Conservation (phyloP, 495 filamentous ascomycete genomes). For the Cairneyella variabilis region DNA sequence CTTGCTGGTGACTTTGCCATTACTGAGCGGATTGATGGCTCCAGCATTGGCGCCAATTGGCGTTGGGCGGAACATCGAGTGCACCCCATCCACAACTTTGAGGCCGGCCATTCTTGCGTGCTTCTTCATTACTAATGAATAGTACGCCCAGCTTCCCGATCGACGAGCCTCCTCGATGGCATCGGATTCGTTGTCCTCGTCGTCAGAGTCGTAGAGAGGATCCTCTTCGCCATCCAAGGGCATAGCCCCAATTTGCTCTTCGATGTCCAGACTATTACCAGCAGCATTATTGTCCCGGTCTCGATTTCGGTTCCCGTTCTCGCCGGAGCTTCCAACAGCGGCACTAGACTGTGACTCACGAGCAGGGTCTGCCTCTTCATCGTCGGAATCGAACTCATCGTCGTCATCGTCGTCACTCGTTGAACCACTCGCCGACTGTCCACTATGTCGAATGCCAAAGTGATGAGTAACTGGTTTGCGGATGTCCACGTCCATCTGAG, state of each 20-base stretch:
- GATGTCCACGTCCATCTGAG: conserved; percentile 97
- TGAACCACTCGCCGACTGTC: conserved; percentile 66
- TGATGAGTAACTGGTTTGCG: conserved; percentile 81
- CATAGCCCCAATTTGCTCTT: conserved; percentile 66
- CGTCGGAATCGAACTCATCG: conserved; percentile 46
- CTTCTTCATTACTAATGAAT: conserved; percentile 48
- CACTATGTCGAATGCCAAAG: conserved; percentile 83
- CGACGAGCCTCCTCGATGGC: conserved; percentile 67
- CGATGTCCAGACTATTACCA: conserved; percentile 62
- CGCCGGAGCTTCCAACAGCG: too few species aligned
- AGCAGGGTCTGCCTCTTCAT: conserved; percentile 8
- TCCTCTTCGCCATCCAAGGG: conserved; percentile 64
- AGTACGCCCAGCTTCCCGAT: conserved; percentile 69
- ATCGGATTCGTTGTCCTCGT: conserved; percentile 65
- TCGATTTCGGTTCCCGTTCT: conserved; percentile 37
- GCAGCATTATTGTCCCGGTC: conserved; percentile 40
- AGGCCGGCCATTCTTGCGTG: conserved; percentile 31
- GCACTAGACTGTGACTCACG: not conserved
- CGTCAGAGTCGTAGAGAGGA: conserved; percentile 88
- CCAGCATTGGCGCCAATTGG: conserved; percentile 25
- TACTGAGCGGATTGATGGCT: conserved; percentile 26
- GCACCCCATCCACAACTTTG: not conserved
- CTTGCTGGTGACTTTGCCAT: conserved; percentile 51
- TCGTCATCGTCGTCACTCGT: conserved; percentile 69
- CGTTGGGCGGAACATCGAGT: conserved; percentile 46